phyloP scores from a whole-genome alignment of 495 filamentous ascomycete species.

The Mytilinidion resinicola region DNA sequence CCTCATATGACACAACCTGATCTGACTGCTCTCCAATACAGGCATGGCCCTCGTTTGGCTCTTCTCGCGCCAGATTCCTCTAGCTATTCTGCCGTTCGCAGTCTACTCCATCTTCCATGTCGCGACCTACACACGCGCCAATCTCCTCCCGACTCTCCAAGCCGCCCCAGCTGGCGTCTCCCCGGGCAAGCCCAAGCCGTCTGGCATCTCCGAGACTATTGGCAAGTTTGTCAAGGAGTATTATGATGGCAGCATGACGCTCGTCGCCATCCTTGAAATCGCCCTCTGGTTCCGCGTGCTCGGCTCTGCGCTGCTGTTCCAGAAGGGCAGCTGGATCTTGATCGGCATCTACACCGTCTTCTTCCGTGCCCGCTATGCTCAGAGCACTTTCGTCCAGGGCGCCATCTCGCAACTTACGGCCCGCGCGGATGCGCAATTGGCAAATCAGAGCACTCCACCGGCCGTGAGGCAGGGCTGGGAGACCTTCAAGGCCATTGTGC shows the following conservation, averaged over 20 bases:
- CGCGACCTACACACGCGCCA: constrained; percentile 70
- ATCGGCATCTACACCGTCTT: constrained; percentile 81
- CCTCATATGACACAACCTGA: background rate
- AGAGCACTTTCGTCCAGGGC: constrained; percentile 85
- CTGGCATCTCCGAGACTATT: constrained; percentile 64
- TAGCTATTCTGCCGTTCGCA: constrained; percentile 87
- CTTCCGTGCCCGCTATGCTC: constrained; percentile 81
- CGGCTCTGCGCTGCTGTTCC: constrained; percentile 72
- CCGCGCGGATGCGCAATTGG: constrained; percentile 70
- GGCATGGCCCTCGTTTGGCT: constrained; percentile 96
- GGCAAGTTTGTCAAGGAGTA: constrained; percentile 94
- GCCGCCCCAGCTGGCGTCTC: constrained; percentile 41
- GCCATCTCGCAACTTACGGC: constrained; percentile 66
- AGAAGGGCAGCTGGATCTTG: constrained; percentile 83
- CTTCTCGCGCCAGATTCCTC: constrained; percentile 75
- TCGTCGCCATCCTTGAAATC: constrained; percentile 44
- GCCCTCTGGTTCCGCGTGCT: constrained; percentile 77
- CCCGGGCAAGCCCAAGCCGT: constrained; percentile 56
- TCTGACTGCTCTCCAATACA: constrained; percentile 33
- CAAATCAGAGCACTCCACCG: constrained; percentile 82
- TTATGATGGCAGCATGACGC: constrained; percentile 63
- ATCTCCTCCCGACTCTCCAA: constrained; percentile 61
- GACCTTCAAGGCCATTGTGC: constrained; percentile 61
- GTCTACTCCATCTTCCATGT: constrained; percentile 99
- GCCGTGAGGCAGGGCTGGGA: constrained; percentile 79